Evolutionary conservation across 1,284 basidiomycete genomes (phyloP), one percentile per base, ranked within the genome.

Genomic region (Sporisorium scitamineum): DNA sequence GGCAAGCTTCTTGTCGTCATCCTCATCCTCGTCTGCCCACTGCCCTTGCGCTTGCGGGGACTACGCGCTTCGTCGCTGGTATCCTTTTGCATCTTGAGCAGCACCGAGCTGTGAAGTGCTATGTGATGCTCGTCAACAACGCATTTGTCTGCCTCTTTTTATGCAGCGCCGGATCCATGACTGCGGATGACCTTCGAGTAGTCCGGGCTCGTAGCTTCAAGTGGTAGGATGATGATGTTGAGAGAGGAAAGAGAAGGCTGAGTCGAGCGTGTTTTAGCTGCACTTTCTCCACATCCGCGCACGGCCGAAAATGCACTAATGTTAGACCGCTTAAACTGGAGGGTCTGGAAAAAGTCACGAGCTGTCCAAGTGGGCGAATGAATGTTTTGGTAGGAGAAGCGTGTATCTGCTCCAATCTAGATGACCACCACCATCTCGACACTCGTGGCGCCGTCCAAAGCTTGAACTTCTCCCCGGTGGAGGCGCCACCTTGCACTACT

Each of bases 21-120:
- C 27, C 1, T 60, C 53, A 13, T 72, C 60, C 27, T 71, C 58
- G 31, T 76, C 74, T 2, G 74, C 65, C 74, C 74, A 76, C 34
- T 76, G 74, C 26, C 74, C 44, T 69, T 76, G 47, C 72, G 66
- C 44, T 75, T 75, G 51, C 69, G 69, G 1, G 59, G 26, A 3
- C 63, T 32, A 16, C 41, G 50, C 10, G 14, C 10, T 3, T 29
- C 47, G 5, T 45, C 52, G 20, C 14, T 51, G 27, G 14, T 39
- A 31, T 56, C 51, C 10, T 61, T 31, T 32, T 56, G 61, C 67
- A 70, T 70, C 18, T 20, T 54, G 50, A 13, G 24, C 18, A 14
- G 11, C 24, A n/a, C 10, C 27, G 16, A 26, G 34, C 22, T 10
- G 9, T 22, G n/a, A 10, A 18, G 20, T 14, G 58, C 58, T 56